These are phyloP conservation scores for Xylariaceae sp. DNA, from an alignment of 2,329 filamentous ascomycete species.

Conservation along the genomic window DNA sequence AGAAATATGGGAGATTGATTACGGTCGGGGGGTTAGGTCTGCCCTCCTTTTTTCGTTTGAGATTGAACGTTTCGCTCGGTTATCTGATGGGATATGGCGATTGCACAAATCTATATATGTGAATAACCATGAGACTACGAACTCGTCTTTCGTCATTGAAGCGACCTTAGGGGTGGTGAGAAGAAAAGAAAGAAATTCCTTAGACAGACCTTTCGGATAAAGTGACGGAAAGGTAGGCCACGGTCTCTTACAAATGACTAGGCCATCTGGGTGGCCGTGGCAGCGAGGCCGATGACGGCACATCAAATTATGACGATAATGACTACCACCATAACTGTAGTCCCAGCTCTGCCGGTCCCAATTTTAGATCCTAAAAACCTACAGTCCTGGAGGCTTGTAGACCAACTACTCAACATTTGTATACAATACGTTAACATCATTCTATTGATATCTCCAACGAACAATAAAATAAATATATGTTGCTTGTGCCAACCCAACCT, in stretches of 20 bases:
- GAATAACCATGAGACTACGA: neutral
- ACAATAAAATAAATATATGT: too few relatives aligned
- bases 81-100: neutral
- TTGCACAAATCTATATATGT: neutral
- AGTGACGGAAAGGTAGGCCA: conserved; percentile 24
- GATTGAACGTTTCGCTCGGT: neutral
- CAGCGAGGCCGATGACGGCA: conserved; percentile 26
- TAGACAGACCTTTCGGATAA: conserved; percentile 25
- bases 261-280: conserved; percentile 25
- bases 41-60: neutral
- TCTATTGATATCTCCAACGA: too few relatives aligned
- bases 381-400: too few relatives aligned
- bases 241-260: conserved; percentile 32
- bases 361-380: too few relatives aligned
- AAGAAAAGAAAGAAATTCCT: neutral
- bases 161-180: neutral
- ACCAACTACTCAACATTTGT: too few relatives aligned
- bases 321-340: conserved; percentile 28
- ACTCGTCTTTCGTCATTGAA: neutral
- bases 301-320: conserved; percentile 26
- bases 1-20: neutral
- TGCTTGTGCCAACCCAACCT: too few relatives aligned
- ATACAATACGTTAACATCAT: too few relatives aligned
- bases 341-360: conserved; percentile 26
- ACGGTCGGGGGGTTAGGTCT: neutral